Percentiles rank a stretch among this genome's conserved stretches.
Conservation (phyloP, 495 filamentous ascomycete species). For the Penicillium simplicissimum region DNA sequence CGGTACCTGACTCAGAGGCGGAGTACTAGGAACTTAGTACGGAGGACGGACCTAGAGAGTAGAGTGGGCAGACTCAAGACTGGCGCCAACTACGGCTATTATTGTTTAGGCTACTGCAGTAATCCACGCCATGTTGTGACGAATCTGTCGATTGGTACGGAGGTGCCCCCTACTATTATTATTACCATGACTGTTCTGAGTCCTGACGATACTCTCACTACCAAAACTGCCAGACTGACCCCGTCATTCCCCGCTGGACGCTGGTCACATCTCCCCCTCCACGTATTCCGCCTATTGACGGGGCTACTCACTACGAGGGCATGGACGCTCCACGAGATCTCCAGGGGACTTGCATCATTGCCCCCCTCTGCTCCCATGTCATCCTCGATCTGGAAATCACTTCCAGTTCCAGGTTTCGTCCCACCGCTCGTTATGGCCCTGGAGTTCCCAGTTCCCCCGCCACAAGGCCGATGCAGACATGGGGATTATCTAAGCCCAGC, state of each 20-base stretch:
- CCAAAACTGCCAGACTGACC: conserved; percentile 9
- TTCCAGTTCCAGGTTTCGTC: not conserved
- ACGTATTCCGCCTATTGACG: not conserved
- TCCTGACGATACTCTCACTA: not conserved
- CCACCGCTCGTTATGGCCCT: too few relatives aligned
- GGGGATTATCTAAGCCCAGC: conserved; percentile 8
- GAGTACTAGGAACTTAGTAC: too few relatives aligned
- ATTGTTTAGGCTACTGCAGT: not conserved
- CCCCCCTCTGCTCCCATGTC: not conserved
- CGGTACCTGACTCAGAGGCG: conserved; percentile 30
- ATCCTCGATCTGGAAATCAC: not conserved
- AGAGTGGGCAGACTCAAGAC: not conserved
- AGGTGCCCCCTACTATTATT: too few relatives aligned
- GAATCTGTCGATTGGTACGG: too few relatives aligned
- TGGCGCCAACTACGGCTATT: not conserved
- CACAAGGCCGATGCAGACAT: not conserved
- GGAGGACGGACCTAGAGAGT: too few relatives aligned
- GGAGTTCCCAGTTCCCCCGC: not conserved
- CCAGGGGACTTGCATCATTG: conserved; percentile 5
- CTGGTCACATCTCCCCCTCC: not conserved
- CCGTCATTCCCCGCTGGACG: conserved; percentile 25
- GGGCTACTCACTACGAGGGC: not conserved
- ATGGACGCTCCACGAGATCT: not conserved
- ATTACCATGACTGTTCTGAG: not conserved
- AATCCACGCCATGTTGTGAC: too few relatives aligned